Percentiles rank a stretch among this genome's conserved stretches.
phyloP scores from a whole-genome alignment of 108 stramenopile species.

The Cyclotella choctawhatcheeana region DNA sequence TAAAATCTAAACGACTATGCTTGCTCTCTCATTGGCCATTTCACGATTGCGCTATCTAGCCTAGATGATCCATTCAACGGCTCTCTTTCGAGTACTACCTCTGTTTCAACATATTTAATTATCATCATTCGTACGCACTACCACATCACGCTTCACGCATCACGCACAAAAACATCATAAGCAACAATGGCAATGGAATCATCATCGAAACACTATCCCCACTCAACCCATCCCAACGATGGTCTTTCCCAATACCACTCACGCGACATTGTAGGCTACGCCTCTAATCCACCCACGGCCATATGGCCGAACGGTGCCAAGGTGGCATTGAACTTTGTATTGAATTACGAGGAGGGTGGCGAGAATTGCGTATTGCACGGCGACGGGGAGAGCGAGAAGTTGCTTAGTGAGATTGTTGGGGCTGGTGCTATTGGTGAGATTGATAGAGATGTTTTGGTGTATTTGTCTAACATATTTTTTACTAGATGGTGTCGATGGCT shows the following conservation, averaged over 20 bases:
- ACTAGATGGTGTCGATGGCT: no score
- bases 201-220: no score
- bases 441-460: neutral
- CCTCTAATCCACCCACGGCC: conserved; percentile 63
- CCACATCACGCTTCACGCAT: no score
- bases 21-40: neutral
- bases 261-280: conserved; percentile 90
- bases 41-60: neutral
- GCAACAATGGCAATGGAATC: no score
- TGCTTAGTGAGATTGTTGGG: conserved; percentile 90
- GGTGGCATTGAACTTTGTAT: conserved; percentile 92
- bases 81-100: neutral
- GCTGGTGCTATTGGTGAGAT: conserved; percentile 65
- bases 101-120: neutral
- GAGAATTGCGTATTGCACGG: conserved; percentile 87
- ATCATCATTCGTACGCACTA: no score
- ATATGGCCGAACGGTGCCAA: conserved; percentile 82
- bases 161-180: no score
- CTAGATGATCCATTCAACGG: neutral
- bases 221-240: conserved; percentile 69
- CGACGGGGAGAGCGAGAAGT: conserved; percentile 74
- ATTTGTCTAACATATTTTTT: neutral
- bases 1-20: no score
- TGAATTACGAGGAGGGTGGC: conserved; percentile 97
- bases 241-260: conserved; percentile 67